These are phyloP conservation scores for Aspergillus carbonarius DNA, from an alignment of 2,329 filamentous ascomycete genomes.

Conservation along the genomic window DNA sequence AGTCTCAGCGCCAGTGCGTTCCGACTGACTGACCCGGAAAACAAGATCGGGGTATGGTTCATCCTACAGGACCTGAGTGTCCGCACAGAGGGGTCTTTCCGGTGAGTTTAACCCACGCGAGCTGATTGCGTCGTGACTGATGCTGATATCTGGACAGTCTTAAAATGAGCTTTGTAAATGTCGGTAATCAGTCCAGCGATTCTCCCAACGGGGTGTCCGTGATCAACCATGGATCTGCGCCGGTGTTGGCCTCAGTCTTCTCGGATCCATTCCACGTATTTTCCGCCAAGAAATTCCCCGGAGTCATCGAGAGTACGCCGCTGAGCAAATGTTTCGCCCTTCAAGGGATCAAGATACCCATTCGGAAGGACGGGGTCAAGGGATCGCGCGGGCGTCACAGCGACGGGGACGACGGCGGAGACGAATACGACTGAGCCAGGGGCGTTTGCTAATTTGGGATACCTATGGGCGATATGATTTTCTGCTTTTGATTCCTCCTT, in stretches of 20 bases:
- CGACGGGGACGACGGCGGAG: conserved; percentile 35
- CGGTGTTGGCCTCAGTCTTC: conserved; percentile 80
- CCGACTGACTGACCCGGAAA: conserved; percentile 72
- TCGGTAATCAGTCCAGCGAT: conserved; percentile 56
- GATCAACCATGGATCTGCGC: conserved; percentile 73
- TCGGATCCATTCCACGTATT: conserved; percentile 90
- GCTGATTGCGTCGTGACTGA: not conserved
- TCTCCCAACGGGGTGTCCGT: conserved; percentile 44
- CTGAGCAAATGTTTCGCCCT: conserved; percentile 89
- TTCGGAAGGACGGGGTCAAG: conserved; percentile 76
- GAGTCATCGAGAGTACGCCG: conserved; percentile 88
- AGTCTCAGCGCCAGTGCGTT: conserved; percentile 87
- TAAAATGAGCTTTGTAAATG: conserved; percentile 79
- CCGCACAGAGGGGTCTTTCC: conserved; percentile 84
- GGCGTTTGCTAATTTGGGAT: conserved; percentile 1
- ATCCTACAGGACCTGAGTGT: conserved; percentile 94
- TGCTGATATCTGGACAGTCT: conserved; percentile 45
- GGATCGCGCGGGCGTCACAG: conserved; percentile 37
- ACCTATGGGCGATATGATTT: not conserved
- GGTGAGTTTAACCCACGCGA: conserved; percentile 54
- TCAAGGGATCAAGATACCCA: conserved; percentile 96
- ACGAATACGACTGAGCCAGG: conserved; percentile 29
- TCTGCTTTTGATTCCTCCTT: conserved; percentile 1
- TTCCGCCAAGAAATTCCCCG: conserved; percentile 97
- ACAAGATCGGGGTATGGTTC: conserved; percentile 92